These are phyloP conservation scores for Amphicarpaea edgeworthii DNA, from an alignment of 306 rosid species.

Conservation along the genomic window DNA sequence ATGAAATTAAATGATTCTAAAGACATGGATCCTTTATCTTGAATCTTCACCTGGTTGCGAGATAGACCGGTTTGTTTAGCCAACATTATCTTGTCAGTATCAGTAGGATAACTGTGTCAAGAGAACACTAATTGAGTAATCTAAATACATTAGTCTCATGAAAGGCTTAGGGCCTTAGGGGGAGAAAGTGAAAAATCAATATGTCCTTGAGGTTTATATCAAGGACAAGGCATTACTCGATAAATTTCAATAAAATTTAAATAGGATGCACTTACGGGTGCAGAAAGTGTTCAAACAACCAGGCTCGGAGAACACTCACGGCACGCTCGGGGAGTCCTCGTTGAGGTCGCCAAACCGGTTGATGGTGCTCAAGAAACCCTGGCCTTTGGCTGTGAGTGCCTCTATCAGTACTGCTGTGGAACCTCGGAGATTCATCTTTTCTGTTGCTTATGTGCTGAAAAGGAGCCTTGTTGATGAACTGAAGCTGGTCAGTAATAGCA, in stretches of 20 bases:
- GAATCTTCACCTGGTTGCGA: conserved; percentile 73
- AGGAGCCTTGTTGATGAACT: conserved; percentile 55
- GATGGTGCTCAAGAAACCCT: conserved; percentile 65
- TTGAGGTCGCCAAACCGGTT: conserved; percentile 93
- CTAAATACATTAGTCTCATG: neutral
- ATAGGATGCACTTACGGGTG: conserved; percentile 85
- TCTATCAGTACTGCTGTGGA: conserved; percentile 44
- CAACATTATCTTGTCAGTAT: conserved; percentile 81
- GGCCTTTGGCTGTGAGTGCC: conserved; percentile 60
- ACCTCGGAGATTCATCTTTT: conserved; percentile 57
- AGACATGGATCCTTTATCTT: neutral
- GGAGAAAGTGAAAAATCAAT: neutral
- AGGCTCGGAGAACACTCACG: conserved; percentile 79
- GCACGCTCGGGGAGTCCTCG: conserved; percentile 94
- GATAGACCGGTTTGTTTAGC: conserved; percentile 95
- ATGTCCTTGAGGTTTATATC: conserved; percentile 1
- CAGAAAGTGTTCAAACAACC: conserved; percentile 91
- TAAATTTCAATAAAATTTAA: neutral
- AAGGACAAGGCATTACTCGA: neutral
- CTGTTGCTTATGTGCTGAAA: conserved; percentile 46
- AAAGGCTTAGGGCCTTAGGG: too few species aligned
- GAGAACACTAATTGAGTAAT: conserved; percentile 8
- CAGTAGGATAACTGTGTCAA: conserved; percentile 81
- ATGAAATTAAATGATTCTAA: neutral
- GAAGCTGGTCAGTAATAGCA: conserved; percentile 79